phyloP scores from a whole-genome alignment of 257 asterid genomes.

The Capsicum pubescens region DNA sequence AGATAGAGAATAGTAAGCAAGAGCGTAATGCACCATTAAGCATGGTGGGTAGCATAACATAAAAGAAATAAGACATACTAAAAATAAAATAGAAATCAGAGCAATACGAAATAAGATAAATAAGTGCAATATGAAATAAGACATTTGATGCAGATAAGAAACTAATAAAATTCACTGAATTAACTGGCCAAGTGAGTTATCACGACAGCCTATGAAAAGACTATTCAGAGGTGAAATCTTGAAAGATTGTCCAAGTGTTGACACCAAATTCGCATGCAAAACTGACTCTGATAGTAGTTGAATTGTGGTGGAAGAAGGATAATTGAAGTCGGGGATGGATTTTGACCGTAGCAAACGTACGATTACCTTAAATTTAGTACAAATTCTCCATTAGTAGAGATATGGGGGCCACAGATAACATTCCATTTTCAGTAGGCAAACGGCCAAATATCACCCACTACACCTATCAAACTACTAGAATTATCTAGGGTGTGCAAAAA shows the following conservation, averaged over 20 bases:
- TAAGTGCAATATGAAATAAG: too few relatives aligned
- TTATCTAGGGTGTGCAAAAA: background rate
- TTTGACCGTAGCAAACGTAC: background rate
- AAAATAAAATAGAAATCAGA: too few relatives aligned
- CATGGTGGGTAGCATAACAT: too few relatives aligned
- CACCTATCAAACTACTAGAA: background rate
- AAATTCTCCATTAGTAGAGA: constrained; percentile 27
- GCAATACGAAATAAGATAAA: too few relatives aligned
- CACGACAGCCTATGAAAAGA: background rate
- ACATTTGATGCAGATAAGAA: background rate
- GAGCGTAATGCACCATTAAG: too few relatives aligned
- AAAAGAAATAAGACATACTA: too few relatives aligned
- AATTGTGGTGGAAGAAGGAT: constrained; percentile 7
- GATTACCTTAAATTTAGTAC: constrained; percentile 7
- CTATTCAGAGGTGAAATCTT: background rate
- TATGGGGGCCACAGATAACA: constrained; percentile 32
- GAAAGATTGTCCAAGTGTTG: background rate
- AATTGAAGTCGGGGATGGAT: background rate
- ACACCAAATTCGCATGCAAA: background rate
- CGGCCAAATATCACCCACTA: background rate
- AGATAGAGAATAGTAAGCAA: too few relatives aligned
- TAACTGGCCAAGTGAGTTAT: background rate
- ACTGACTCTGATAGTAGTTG: background rate
- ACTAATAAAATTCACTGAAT: background rate
- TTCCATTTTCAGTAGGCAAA: constrained; percentile 37